phyloP scores from a whole-genome alignment of 2,329 filamentous ascomycete species.

The Beauveria caledonica region DNA sequence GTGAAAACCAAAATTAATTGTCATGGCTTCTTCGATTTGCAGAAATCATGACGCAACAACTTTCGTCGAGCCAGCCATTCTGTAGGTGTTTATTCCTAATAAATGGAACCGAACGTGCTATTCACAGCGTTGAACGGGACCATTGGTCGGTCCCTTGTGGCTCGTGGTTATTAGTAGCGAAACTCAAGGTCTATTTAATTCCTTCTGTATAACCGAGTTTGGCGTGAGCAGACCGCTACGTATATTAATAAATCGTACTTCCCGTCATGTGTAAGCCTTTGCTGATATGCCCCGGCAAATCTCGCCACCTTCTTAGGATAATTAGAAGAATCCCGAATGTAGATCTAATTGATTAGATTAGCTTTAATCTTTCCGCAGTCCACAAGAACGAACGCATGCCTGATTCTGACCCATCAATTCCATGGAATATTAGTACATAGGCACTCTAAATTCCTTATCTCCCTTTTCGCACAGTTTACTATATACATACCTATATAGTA shows the following conservation, averaged over 20 bases:
- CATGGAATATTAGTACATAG: no score
- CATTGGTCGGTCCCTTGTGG: no score
- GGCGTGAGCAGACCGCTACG: slow-evolving; percentile 65
- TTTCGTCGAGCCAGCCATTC: no score
- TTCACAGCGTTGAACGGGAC: no score
- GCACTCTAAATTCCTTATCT: no score
- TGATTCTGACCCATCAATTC: background rate
- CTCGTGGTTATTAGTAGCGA: background rate
- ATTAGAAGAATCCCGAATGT: slow-evolving; percentile 59
- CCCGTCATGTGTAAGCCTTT: slow-evolving; percentile 44
- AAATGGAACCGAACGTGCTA: no score
- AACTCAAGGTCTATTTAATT: background rate
- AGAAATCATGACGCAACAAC: background rate
- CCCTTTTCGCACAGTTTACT: no score
- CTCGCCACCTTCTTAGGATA: slow-evolving; percentile 57
- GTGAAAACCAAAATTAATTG: background rate
- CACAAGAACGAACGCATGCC: slow-evolving; percentile 1
- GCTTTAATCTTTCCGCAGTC: slow-evolving; percentile 22
- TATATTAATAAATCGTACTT: slow-evolving; percentile 46
- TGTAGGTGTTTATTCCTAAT: no score
- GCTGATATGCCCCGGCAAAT: slow-evolving; percentile 58
- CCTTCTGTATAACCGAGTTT: slow-evolving; percentile 67
- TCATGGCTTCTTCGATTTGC: background rate
- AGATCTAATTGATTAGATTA: slow-evolving; percentile 31
- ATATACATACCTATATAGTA: no score